Evolutionary conservation across 495 filamentous ascomycete genomes (phyloP).

Genomic region (Penicillium dipodomyicola): DNA sequence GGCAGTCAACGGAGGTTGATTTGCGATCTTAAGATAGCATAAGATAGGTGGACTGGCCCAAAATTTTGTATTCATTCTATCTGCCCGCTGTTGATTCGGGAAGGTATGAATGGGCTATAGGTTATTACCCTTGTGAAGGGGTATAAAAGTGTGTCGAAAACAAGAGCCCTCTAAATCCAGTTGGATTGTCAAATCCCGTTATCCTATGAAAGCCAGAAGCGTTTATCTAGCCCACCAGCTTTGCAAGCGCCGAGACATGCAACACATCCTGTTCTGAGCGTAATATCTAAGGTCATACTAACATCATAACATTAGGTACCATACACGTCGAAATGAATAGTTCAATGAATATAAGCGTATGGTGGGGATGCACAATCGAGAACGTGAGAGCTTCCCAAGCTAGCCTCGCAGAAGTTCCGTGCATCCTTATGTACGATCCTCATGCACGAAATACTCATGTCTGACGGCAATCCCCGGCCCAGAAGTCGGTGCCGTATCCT

Average conservation of each 20-base stretch:
- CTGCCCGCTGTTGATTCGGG: neutral
- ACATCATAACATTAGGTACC: too few relatives aligned
- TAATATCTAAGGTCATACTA: too few relatives aligned
- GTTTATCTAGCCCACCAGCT: too few relatives aligned
- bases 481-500: neutral
- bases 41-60: neutral
- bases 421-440: neutral
- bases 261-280: too few relatives aligned
- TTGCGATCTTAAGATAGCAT: neutral
- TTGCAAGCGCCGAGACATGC: too few relatives aligned
- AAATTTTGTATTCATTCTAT: constrained; percentile 3
- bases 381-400: neutral
- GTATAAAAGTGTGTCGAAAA: neutral
- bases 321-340: too few relatives aligned
- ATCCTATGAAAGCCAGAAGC: too few relatives aligned
- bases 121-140: neutral
- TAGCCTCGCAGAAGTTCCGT: neutral
- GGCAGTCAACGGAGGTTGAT: neutral
- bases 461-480: neutral
- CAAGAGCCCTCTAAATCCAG: too few relatives aligned
- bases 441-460: constrained; percentile 7
- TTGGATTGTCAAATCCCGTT: too few relatives aligned
- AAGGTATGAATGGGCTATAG: too few relatives aligned
- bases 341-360: too few relatives aligned
- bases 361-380: neutral